phyloP scores from a whole-genome alignment of 768 basidiomycete species.

The Agrocybe pediades region DNA sequence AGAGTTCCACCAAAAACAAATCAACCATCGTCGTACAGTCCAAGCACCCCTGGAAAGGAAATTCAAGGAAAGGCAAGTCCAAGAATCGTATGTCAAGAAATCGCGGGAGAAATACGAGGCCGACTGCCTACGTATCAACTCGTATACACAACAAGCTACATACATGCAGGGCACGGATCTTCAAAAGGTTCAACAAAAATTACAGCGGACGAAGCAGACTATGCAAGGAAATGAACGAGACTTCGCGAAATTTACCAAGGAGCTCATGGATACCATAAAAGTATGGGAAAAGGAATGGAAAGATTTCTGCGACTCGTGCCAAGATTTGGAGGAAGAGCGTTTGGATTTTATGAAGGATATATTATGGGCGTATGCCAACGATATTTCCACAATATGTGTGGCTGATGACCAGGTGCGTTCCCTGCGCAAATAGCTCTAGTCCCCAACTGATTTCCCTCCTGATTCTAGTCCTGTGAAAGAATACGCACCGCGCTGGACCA shows the following conservation, averaged over 20 bases:
- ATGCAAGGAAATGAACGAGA: conserved; percentile 91
- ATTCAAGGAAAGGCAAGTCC: conserved; percentile 83
- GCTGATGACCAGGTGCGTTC: conserved; percentile 81
- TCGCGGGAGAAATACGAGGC: conserved; percentile 89
- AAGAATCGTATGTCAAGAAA: conserved; percentile 82
- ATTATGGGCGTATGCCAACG: conserved; percentile 94
- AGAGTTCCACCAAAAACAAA: conserved; percentile 64
- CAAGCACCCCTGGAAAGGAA: conserved; percentile 84
- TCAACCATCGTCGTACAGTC: conserved; percentile 65
- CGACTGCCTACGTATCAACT: conserved; percentile 87
- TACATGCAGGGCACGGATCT: conserved; percentile 88
- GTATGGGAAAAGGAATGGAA: conserved; percentile 96
- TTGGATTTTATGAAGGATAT: conserved; percentile 93
- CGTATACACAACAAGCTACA: conserved; percentile 83
- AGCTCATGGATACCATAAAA: conserved; percentile 68
- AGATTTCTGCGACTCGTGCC: conserved; percentile 91
- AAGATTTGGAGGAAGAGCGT: conserved; percentile 96
- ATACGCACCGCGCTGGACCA: conserved; percentile 85
- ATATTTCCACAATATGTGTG: conserved; percentile 92
- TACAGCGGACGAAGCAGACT: conserved; percentile 83
- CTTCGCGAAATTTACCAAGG: conserved; percentile 77
- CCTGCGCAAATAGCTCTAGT: background rate
- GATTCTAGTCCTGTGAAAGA: conserved; percentile 82
- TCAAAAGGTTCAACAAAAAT: conserved; percentile 80
- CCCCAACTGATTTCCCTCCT: background rate